Percentiles rank a stretch among this genome's conserved stretches.
These are phyloP conservation scores for Kluyveromyces sp. DNA, from an alignment of 1,139 yeast species.

Conservation along the genomic window DNA sequence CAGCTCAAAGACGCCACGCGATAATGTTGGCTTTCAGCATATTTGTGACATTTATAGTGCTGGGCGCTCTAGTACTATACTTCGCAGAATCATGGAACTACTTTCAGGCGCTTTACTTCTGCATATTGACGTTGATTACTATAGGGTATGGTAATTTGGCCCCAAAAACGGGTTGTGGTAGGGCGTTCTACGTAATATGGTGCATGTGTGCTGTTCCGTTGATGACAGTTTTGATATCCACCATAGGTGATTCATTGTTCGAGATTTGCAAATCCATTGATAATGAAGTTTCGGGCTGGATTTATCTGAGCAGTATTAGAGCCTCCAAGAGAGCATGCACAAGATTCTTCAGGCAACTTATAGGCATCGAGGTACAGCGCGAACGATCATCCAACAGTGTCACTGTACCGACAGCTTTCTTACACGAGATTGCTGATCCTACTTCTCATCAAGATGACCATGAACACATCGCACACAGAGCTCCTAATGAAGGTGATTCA, in stretches of 20 bases:
- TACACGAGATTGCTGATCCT: not conserved
- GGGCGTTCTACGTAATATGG: constrained; percentile 72
- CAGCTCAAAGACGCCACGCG: constrained; percentile 31
- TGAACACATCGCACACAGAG: not conserved
- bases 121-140: constrained; percentile 66
- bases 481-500: not conserved
- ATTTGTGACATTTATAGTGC: constrained; percentile 56
- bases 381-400: not conserved
- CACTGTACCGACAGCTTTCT: not conserved
- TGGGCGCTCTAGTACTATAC: constrained; percentile 63
- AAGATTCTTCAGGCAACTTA: not conserved
- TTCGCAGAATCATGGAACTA: constrained; percentile 61
- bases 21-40: constrained; percentile 38
- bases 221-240: constrained; percentile 75
- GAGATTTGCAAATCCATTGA: constrained; percentile 19
- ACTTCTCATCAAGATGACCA: not conserved
- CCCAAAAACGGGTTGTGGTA: constrained; percentile 57
- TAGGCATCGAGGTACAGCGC: not conserved
- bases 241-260: constrained; percentile 56
- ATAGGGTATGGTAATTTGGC: constrained; percentile 79
- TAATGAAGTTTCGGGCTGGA: constrained; percentile 7
- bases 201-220: constrained; percentile 75
- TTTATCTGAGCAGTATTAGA: not conserved
- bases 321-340: not conserved
- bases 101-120: constrained; percentile 63